phyloP scores from a whole-genome alignment of 2,329 filamentous ascomycete species.

The Aspergillus spinulosporus region DNA sequence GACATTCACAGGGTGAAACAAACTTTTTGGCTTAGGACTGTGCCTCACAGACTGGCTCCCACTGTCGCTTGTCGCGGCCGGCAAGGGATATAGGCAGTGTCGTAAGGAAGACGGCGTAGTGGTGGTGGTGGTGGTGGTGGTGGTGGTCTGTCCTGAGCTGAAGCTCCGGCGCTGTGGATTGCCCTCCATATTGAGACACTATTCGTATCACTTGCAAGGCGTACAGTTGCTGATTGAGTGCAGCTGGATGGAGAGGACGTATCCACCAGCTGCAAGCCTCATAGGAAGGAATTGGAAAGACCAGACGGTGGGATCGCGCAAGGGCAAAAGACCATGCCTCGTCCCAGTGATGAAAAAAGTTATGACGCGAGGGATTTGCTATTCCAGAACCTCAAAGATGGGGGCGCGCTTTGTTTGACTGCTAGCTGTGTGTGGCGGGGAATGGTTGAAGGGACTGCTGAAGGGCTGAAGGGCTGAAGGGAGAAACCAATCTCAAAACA shows the following conservation, averaged over 20 bases:
- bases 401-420: constrained; percentile 15
- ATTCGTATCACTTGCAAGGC: constrained; percentile 30
- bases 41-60: constrained; percentile 23
- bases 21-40: constrained; percentile 26
- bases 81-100: constrained; percentile 27
- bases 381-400: constrained; percentile 11
- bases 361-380: constrained; percentile 15
- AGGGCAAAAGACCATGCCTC: constrained; percentile 21
- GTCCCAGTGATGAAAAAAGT: constrained; percentile 1
- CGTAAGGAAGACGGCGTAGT: constrained; percentile 24
- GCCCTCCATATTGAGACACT: constrained; percentile 27
- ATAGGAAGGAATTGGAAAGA: constrained; percentile 9
- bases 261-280: constrained; percentile 17
- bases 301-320: constrained; percentile 18
- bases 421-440: constrained; percentile 3
- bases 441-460: background rate
- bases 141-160: constrained; percentile 25
- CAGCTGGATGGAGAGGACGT: constrained; percentile 20
- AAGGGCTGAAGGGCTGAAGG: background rate
- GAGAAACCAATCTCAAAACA: background rate
- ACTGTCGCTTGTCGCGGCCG: constrained; percentile 19
- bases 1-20: constrained; percentile 13
- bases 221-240: constrained; percentile 24
- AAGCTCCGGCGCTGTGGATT: constrained; percentile 29
- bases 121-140: constrained; percentile 15